Percentiles rank a stretch among this genome's conserved stretches.
Evolutionary conservation across 2,329 filamentous ascomycete genomes (phyloP).

Genomic region (Penicillium corylophilum): DNA sequence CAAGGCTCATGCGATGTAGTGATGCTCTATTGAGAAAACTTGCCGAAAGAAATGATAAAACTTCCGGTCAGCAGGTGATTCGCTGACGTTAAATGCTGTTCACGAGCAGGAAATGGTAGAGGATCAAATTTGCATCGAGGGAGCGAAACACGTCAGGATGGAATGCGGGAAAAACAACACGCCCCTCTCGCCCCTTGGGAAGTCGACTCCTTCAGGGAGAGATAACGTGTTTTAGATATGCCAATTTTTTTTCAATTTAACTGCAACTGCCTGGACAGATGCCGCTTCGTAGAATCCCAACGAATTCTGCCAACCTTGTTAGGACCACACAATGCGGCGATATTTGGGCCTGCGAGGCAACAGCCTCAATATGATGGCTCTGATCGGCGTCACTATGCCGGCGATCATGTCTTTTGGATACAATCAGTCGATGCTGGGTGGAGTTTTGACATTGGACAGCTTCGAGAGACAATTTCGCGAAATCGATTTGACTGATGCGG

Average conservation of each 20-base stretch:
- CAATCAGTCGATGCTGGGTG: slow-evolving; percentile 16
- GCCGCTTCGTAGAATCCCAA: neutral
- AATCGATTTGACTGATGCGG: slow-evolving; percentile 8
- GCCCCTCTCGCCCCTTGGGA: neutral
- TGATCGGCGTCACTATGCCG: slow-evolving; percentile 15
- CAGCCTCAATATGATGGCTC: slow-evolving; percentile 11
- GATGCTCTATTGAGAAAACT: neutral
- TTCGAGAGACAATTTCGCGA: slow-evolving; percentile 14
- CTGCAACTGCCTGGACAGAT: neutral
- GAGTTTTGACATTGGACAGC: slow-evolving; percentile 13
- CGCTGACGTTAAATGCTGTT: neutral
- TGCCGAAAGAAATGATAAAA: neutral
- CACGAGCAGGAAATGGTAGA: neutral
- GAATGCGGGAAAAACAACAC: slow-evolving; percentile 6
- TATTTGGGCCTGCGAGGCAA: slow-evolving; percentile 16
- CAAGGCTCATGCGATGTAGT: neutral
- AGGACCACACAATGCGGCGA: slow-evolving; percentile 2
- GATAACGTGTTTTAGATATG: neutral
- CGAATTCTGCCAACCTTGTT: neutral
- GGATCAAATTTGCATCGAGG: neutral
- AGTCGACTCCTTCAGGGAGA: neutral
- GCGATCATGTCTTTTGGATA: slow-evolving; percentile 15
- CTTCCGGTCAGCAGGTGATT: neutral
- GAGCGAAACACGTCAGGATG: slow-evolving; percentile 1
- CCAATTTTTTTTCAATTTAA: neutral